Evolutionary conservation across 2,329 filamentous ascomycete genomes (phyloP).

Genomic region (Metarhizium guizhouense): DNA sequence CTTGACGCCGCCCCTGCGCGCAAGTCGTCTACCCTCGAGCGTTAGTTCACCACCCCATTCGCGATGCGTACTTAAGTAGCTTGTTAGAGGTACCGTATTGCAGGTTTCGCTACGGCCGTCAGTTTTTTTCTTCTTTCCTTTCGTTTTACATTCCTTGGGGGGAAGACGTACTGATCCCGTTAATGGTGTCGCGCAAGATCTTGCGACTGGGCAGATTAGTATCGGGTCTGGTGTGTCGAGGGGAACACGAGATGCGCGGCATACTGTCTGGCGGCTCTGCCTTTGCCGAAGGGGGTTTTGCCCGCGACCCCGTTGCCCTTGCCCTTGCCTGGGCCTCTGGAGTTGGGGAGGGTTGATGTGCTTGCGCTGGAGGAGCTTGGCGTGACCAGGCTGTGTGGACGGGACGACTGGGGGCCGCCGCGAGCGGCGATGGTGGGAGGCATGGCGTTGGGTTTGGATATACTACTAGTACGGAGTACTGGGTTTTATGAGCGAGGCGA

Average conservation of each 20-base stretch:
- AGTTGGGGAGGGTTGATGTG: neutral
- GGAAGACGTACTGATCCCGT: slow-evolving; percentile 8
- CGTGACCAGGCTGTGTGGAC: neutral
- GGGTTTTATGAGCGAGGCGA: too few species aligned
- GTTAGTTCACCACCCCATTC: too few species aligned
- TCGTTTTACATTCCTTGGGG: neutral
- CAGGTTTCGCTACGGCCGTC: slow-evolving; percentile 1
- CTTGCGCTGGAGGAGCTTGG: neutral
- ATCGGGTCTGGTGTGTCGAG: too few species aligned
- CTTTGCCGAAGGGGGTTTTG: slow-evolving; percentile 2
- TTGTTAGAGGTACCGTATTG: slow-evolving; percentile 1
- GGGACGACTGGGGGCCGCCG: neutral
- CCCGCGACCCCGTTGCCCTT: neutral
- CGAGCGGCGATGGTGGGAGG: neutral
- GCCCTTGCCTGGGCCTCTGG: neutral
- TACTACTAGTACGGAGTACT: too few species aligned
- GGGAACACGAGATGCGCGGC: neutral
- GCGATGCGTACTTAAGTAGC: too few species aligned
- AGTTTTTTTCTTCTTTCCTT: neutral
- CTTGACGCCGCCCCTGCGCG: slow-evolving; percentile 69
- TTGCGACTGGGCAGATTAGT: slow-evolving; percentile 7
- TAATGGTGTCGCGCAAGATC: slow-evolving; percentile 10
- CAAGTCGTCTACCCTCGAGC: slow-evolving; percentile 46
- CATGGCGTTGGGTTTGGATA: neutral
- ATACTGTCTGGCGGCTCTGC: slow-evolving; percentile 1